A percentile compares a stretch with the other conserved stretches of the same genome.
These are phyloP conservation scores for Vigna unguiculata DNA, from an alignment of 306 rosid species.

Conservation along the genomic window DNA sequence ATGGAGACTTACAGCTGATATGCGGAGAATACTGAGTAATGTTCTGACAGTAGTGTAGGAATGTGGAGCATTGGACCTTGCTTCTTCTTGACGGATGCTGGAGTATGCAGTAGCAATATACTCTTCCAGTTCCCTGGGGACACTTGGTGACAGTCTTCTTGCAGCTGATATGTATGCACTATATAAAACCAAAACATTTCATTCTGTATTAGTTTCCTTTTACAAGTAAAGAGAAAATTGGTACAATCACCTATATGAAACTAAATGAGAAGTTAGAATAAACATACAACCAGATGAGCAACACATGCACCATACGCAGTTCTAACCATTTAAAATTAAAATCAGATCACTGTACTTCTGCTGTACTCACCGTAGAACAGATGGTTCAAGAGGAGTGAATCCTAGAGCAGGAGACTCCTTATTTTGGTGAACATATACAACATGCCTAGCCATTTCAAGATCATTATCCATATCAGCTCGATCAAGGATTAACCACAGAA, in stretches of 20 bases:
- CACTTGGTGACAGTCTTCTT: constrained; percentile 86
- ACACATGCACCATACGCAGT: background rate
- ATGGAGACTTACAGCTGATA: constrained; percentile 78
- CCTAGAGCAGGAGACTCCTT: constrained; percentile 94
- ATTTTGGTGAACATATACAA: constrained; percentile 92
- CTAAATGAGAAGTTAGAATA: constrained; percentile 30
- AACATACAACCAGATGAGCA: constrained; percentile 23
- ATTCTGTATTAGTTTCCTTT: constrained; percentile 23
- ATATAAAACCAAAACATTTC: constrained; percentile 35
- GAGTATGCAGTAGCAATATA: constrained; percentile 95
- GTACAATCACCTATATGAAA: constrained; percentile 22
- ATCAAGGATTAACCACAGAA: constrained; percentile 96
- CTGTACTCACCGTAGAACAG: constrained; percentile 82
- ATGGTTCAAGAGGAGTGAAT: constrained; percentile 94
- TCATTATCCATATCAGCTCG: constrained; percentile 98
- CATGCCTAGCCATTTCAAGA: constrained; percentile 98
- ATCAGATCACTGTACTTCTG: constrained; percentile 17
- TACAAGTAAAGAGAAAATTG: constrained; percentile 17
- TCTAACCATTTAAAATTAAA: constrained; percentile 1
- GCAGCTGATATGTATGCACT: constrained; percentile 96
- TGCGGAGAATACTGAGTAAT: constrained; percentile 95
- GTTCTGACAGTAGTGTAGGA: constrained; percentile 97
- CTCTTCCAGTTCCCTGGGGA: constrained; percentile 88
- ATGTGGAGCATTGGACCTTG: constrained; percentile 87
- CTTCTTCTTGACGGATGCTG: constrained; percentile 92